Conservation (phyloP, 306 rosid species). For the Sesbania bispinosa region DNA sequence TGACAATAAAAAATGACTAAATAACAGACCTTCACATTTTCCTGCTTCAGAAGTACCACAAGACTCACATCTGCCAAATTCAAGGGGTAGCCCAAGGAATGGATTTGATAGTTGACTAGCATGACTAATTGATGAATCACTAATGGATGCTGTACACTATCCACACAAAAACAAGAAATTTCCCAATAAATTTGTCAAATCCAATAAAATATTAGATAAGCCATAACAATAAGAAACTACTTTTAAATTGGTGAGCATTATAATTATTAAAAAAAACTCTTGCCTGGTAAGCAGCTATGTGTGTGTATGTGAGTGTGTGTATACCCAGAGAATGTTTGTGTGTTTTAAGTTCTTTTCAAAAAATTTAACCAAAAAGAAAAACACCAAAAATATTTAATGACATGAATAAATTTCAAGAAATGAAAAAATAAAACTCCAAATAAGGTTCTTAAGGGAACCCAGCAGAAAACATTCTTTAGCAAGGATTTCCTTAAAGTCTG, state of each 20-base stretch:
- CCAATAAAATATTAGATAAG: not conserved
- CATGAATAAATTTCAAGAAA: slow-evolving; percentile 9
- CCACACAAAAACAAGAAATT: slow-evolving; percentile 22
- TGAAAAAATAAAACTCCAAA: not conserved
- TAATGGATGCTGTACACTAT: slow-evolving; percentile 80
- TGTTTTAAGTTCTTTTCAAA: not conserved
- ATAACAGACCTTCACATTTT: slow-evolving; percentile 74
- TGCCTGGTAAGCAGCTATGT: not conserved
- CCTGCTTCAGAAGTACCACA: slow-evolving; percentile 91
- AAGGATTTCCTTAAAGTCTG: not conserved
- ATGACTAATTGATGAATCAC: slow-evolving; percentile 70
- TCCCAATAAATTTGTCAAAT: slow-evolving; percentile 9
- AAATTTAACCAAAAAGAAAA: not conserved
- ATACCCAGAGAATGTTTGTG: not conserved
- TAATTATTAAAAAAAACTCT: not conserved
- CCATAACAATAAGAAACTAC: not conserved
- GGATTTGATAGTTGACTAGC: slow-evolving; percentile 88
- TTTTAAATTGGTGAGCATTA: not conserved
- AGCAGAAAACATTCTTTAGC: not conserved
- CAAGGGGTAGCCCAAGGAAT: slow-evolving; percentile 90
- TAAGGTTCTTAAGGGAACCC: slow-evolving; percentile 14
- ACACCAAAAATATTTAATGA: not conserved
- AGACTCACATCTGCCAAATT: slow-evolving; percentile 86
- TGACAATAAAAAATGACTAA: slow-evolving; percentile 5
- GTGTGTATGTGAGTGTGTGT: not conserved